A percentile compares a stretch with the other conserved stretches of the same genome.
These are phyloP conservation scores for Xerocomus potaroensis DNA, from an alignment of 768 basidiomycete genomes.

Conservation along the genomic window DNA sequence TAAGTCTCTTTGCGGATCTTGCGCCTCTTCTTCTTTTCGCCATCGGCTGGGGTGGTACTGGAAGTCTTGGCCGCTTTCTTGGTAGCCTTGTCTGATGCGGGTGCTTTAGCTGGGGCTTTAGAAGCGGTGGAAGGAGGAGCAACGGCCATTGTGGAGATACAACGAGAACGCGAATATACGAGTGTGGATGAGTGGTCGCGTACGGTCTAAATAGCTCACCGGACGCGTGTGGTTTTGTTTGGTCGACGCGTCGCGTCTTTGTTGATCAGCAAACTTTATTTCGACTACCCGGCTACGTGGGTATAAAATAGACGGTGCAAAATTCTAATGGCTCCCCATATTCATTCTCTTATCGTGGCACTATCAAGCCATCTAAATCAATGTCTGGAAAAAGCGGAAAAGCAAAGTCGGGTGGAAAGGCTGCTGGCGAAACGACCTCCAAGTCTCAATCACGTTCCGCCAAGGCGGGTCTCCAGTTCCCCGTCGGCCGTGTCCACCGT, in stretches of 20 bases:
- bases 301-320: constrained; percentile 32
- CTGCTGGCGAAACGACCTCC: constrained; percentile 32
- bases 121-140: constrained; percentile 41
- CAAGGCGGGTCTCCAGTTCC: constrained; percentile 42
- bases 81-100: constrained; percentile 30
- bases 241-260: constrained; percentile 35
- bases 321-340: constrained; percentile 5
- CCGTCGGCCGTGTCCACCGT: constrained; percentile 61
- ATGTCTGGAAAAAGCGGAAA: constrained; percentile 48
- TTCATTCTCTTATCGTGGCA: constrained; percentile 1
- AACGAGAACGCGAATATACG: constrained; percentile 16
- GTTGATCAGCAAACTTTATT: constrained; percentile 38
- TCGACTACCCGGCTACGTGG: constrained; percentile 5
- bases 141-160: constrained; percentile 52
- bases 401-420: constrained; percentile 65
- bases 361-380: constrained; percentile 3
- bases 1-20: constrained; percentile 91
- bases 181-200: background rate
- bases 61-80: constrained; percentile 61
- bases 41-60: constrained; percentile 50
- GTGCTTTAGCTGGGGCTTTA: constrained; percentile 45
- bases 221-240: constrained; percentile 39
- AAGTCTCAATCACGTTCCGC: constrained; percentile 38
- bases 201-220: constrained; percentile 19
- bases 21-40: constrained; percentile 85